A percentile compares a stretch with the other conserved stretches of the same genome.
phyloP scores from a whole-genome alignment of 2,329 filamentous ascomycete genomes.

The Penicillium janthinellum region DNA sequence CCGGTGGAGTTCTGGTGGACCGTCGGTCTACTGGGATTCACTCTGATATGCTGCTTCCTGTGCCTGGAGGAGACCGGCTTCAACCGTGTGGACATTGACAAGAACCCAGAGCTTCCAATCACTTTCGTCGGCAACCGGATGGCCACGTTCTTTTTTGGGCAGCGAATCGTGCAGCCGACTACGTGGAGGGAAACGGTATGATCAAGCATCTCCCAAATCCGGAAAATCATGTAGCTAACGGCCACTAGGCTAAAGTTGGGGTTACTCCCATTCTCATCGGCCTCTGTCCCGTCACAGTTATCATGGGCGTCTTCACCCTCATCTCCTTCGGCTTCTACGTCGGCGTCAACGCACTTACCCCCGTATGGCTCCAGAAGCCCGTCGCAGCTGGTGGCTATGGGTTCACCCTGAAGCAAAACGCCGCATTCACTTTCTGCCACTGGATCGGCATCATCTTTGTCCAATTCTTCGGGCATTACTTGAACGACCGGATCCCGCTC shows the following conservation, averaged over 20 bases:
- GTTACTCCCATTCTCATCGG: constrained; percentile 32
- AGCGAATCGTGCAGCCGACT: constrained; percentile 24
- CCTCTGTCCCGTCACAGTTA: constrained; percentile 40
- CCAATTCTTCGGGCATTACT: constrained; percentile 39
- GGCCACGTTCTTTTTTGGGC: constrained; percentile 33
- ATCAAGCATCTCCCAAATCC: background rate
- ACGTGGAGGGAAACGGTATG: constrained; percentile 28
- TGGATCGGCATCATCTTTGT: constrained; percentile 46
- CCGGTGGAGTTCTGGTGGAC: constrained; percentile 49
- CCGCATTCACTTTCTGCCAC: constrained; percentile 43
- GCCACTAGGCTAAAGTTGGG: constrained; percentile 20
- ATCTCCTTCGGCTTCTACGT: constrained; percentile 42
- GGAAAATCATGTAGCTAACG: background rate
- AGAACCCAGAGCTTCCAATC: constrained; percentile 20
- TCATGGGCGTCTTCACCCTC: constrained; percentile 42
- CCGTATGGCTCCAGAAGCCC: constrained; percentile 46
- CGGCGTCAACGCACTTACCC: constrained; percentile 37
- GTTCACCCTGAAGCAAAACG: constrained; percentile 45
- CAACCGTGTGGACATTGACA: constrained; percentile 26
- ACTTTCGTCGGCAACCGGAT: constrained; percentile 26
- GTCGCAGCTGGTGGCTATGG: constrained; percentile 44
- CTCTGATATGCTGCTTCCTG: constrained; percentile 39
- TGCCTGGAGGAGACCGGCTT: constrained; percentile 47
- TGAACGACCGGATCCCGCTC: constrained; percentile 46
- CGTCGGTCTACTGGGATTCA: constrained; percentile 39